Percentiles rank a stretch among this genome's conserved stretches.
Evolutionary conservation across 1,284 basidiomycete genomes (phyloP).

Genomic region (Mycena sp.): DNA sequence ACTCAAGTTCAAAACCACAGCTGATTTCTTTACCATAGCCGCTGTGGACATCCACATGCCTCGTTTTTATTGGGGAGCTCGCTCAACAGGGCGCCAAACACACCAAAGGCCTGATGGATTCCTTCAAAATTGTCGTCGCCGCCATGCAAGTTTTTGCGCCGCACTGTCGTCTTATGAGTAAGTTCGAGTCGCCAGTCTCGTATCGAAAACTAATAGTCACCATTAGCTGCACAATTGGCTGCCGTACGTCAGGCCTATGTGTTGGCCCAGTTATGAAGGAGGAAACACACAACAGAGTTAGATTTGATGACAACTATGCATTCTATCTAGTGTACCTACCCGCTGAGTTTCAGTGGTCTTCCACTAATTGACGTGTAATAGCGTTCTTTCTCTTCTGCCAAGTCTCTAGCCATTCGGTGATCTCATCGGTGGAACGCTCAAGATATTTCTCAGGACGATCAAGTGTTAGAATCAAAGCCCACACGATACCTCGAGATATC

Average conservation of each 20-base stretch:
- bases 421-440: no score
- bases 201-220: not conserved
- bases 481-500: no score
- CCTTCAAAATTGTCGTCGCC: slow-evolving; percentile 12
- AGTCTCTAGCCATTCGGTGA: no score
- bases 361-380: no score
- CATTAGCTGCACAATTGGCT: not conserved
- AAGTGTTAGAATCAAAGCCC: no score
- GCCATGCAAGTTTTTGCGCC: slow-evolving; percentile 20
- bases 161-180: slow-evolving; percentile 19
- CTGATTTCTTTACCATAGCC: slow-evolving; percentile 2
- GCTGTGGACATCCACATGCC: slow-evolving; percentile 7
- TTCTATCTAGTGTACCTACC: no score
- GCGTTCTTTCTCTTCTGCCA: no score
- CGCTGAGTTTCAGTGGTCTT: no score
- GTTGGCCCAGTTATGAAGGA: no score
- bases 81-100: not conserved
- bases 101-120: slow-evolving; percentile 1
- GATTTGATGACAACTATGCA: no score
- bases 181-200: not conserved
- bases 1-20: not conserved
- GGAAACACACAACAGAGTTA: no score
- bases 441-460: no score
- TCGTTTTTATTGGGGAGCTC: slow-evolving; percentile 12
- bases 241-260: not conserved